A percentile compares a stretch with the other conserved stretches of the same genome.
These are phyloP conservation scores for Astragalus membranaceus DNA, from an alignment of 306 rosid species.

Conservation along the genomic window DNA sequence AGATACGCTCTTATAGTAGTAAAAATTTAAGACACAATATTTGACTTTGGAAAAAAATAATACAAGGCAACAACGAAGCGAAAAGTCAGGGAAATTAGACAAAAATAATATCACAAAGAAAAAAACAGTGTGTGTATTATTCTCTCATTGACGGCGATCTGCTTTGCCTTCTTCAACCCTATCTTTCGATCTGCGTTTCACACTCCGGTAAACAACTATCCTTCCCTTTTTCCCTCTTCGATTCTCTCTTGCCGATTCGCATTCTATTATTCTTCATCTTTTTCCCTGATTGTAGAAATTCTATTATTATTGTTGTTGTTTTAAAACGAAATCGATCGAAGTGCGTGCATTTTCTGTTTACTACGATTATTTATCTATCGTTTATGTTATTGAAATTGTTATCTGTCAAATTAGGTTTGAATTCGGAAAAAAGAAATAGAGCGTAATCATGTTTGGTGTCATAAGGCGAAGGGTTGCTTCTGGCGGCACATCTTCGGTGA, in stretches of 20 bases:
- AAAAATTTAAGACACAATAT: not conserved
- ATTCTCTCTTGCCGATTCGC: too few species aligned
- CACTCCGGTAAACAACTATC: not conserved
- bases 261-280: not conserved
- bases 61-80: not conserved
- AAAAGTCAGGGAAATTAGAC: not conserved
- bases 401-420: slow-evolving; percentile 18
- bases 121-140: not conserved
- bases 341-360: not conserved
- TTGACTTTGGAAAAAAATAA: not conserved
- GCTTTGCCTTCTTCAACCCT: not conserved
- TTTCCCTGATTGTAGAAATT: not conserved
- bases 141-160: not conserved
- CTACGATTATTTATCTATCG: not conserved
- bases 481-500: slow-evolving; percentile 51
- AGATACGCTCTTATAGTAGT: too few species aligned
- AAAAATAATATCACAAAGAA: not conserved
- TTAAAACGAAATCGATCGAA: not conserved
- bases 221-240: not conserved
- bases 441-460: slow-evolving; percentile 45
- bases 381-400: slow-evolving; percentile 5
- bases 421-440: not conserved
- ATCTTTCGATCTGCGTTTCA: not conserved
- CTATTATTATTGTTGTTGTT: not conserved
- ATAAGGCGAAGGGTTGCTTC: slow-evolving; percentile 67